Evolutionary conservation across 2,329 filamentous ascomycete genomes (phyloP).

Genomic region (Epichloe bromicola): DNA sequence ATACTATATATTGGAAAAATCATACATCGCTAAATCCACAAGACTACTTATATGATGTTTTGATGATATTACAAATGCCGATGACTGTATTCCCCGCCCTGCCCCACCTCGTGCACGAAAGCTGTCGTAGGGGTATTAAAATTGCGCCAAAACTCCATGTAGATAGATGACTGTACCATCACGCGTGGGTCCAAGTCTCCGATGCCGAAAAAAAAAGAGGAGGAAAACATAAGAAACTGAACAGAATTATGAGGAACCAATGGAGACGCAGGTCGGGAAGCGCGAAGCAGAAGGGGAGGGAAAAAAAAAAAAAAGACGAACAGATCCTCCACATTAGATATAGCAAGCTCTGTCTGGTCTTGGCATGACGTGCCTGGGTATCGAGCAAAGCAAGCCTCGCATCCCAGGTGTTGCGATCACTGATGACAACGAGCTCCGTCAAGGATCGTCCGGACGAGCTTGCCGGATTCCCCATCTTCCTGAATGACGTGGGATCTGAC

Average conservation of each 20-base stretch:
- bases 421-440: too few relatives aligned
- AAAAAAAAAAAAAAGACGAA: not conserved
- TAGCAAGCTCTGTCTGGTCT: not conserved
- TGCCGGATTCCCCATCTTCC: too few relatives aligned
- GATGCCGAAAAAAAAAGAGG: not conserved
- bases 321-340: not conserved
- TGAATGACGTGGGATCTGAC: too few relatives aligned
- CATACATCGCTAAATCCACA: constrained; percentile 1
- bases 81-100: not conserved
- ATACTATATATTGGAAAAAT: not conserved
- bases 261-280: too few relatives aligned
- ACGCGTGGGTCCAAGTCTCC: not conserved
- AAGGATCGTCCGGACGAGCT: too few relatives aligned
- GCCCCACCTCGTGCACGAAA: not conserved
- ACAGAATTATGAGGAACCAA: too few relatives aligned
- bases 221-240: too few relatives aligned
- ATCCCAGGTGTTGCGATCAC: too few relatives aligned
- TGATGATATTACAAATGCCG: constrained; percentile 2
- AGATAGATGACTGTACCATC: not conserved
- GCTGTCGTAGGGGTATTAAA: not conserved
- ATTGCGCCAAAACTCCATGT: not conserved
- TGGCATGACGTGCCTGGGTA: not conserved
- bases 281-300: not conserved
- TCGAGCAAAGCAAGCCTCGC: not conserved
- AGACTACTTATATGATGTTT: not conserved